Evolutionary conservation across 2,329 filamentous ascomycete species (phyloP), one percentile per base, ranked within the genome.

Genomic region (Leptographium procerum): DNA sequence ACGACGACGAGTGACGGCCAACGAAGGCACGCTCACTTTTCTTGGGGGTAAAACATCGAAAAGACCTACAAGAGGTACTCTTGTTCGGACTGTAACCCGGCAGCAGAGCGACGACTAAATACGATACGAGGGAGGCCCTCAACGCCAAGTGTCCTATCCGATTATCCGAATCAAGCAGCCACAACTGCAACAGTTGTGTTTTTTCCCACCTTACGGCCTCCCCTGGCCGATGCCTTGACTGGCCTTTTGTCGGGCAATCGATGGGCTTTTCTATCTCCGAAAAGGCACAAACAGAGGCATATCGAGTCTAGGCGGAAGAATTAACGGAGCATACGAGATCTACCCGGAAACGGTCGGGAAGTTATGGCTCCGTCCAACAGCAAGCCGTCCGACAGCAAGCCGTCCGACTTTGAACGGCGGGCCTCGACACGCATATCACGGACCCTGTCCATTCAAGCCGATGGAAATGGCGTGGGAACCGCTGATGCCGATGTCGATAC

Each of bases 371-470:
- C 50, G 22, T 29, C 54, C 31, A 56, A 62, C 48, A 52, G 56
- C 16, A 65, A 65, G 54, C 48, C 50, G 22, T 29, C 54, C 31
- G 57, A 62, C 48, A 52, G 56, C 16, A 65, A 65, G 54, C 48
- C 60, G 16, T 26, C 59, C 34, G 64, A 62, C 8, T 57, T 64
- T 28, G 65, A 65, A 52, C 60, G 63, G 40, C 61, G 61, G 40
- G 57, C 59, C 29, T 63, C 65, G 24, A 31, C 53, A 13, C 53
- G 40, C 26, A 13, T 22, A n/a, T 66, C 63, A 24, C 33, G 61
- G 8, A 29, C 55, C 1, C 26, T 61, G 4, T 64, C 63, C 1
- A n/a, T 61, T 9, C 56, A 61, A 16, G 28, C 48, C 28, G 48
- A 31, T 9, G 51, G 61, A 61, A 29, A 26, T 40, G 14, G 45